Base-by-base conservation (phyloP, 192 early-diverging fungal genomes). In the Obelidium mucronatum region DNA sequence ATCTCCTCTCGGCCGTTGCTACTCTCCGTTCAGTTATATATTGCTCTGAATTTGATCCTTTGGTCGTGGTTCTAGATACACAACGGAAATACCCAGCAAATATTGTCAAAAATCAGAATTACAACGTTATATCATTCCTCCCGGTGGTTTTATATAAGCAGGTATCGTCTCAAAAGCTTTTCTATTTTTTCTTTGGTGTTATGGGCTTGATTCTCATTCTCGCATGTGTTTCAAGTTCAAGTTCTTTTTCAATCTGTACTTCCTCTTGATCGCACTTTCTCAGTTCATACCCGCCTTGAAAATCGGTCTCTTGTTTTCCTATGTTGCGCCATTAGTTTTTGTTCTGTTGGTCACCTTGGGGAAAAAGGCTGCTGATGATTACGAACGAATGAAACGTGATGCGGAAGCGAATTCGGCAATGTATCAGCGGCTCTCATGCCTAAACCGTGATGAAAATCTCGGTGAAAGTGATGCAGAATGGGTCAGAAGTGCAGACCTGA, bases 211-310 rank as follows among this genome's bases (percentile, higher is more conserved):
- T n/a, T n/a, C n/a, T n/a, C n/a, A n/a, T n/a, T n/a, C n/a, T n/a
- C n/a, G n/a, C n/a, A n/a, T n/a, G n/a, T n/a, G n/a, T n/a, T n/a
- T n/a, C n/a, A n/a, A n/a, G 92, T 98, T 98, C 87, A 93, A 93
- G 79, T 93, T 94, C 72, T 96, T 98, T 75, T 95, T 97, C 84
- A 97, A 98, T 80, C 70, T 97, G 63, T 98, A 98, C 76, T 98
- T 98, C 76, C 81, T 98, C 65, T 83, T 96, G 8, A 95, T 98
- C 13, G 93, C 95, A 2, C 74, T 96, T 44, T 97, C 95, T 44
- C 97, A 98, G 84, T 91, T 98, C 76, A 87, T 97, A 36, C 94
- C 94, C 35, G 89, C 93, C 39, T 84, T 97, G 69, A 90, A 92
- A 77, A 92, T 93, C 68, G 92, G 91, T 90, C 96, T 95, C 66